These are phyloP conservation scores for Eimeria brunetti DNA, from an alignment of 169 alveolate species.

Conservation along the genomic window DNA sequence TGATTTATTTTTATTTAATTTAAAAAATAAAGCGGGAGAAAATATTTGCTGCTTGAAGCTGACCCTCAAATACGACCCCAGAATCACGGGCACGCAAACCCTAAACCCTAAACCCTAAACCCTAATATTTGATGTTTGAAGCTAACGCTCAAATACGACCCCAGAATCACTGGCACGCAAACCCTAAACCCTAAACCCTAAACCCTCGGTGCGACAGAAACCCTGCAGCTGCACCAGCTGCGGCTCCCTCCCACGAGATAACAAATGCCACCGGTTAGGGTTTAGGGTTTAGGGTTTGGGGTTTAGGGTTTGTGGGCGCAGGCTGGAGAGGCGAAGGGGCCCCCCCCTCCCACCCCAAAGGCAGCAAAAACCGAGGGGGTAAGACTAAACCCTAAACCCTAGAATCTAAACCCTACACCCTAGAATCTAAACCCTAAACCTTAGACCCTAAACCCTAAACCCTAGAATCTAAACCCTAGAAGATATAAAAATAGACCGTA, in stretches of 20 bases:
- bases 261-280: neutral
- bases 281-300: slow-evolving; percentile 27
- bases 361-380: neutral
- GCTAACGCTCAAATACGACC: neutral
- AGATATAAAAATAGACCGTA: too few species aligned
- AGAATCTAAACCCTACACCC: too few species aligned
- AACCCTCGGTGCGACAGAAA: neutral
- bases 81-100: neutral
- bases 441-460: too few species aligned
- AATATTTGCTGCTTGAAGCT: neutral
- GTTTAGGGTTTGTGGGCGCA: neutral
- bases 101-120: slow-evolving; percentile 16
- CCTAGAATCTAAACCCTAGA: too few species aligned
- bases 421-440: too few species aligned
- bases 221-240: neutral
- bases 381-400: too few species aligned
- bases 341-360: slow-evolving; percentile 4
- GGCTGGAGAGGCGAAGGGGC: slow-evolving; percentile 38
- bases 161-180: neutral
- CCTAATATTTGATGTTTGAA: neutral
- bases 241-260: too few species aligned
- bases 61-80: slow-evolving; percentile 15
- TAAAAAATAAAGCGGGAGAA: neutral
- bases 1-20: neutral
- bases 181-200: neutral